phyloP scores from a whole-genome alignment of 179 eudicot genomes.

The Silene vulgaris region DNA sequence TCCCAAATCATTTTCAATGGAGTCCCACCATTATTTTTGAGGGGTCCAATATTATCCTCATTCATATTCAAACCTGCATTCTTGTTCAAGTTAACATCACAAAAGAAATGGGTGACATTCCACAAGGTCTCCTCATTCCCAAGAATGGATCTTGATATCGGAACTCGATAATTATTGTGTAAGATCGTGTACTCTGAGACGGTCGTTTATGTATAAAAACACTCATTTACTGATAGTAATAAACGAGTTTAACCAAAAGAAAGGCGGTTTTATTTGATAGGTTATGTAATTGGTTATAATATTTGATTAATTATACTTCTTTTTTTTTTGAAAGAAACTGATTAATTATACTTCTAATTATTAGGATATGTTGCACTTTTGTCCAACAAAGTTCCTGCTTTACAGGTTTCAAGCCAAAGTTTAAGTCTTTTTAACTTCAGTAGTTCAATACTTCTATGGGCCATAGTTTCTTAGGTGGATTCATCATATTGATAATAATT shows the following conservation, averaged over 20 bases:
- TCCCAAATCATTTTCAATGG: constrained; percentile 22
- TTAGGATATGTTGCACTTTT: constrained; percentile 35
- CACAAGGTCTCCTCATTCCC: constrained; percentile 19
- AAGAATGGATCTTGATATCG: constrained; percentile 26
- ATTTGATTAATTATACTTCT: constrained; percentile 14
- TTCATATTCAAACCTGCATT: constrained; percentile 11
- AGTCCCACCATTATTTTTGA: constrained; percentile 24
- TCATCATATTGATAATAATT: too few relatives aligned
- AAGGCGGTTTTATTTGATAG: too few relatives aligned
- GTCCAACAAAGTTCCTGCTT: constrained; percentile 37
- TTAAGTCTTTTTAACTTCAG: too few relatives aligned
- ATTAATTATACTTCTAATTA: constrained; percentile 22
- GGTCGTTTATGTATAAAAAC: too few relatives aligned
- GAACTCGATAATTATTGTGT: constrained; percentile 6
- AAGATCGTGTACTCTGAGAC: too few relatives aligned
- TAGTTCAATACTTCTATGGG: too few relatives aligned
- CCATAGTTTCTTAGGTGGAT: too few relatives aligned
- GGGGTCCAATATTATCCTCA: constrained; percentile 18
- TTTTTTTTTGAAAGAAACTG: too few relatives aligned
- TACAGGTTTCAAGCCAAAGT: constrained; percentile 35
- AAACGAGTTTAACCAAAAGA: too few relatives aligned
- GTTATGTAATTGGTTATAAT: not conserved
- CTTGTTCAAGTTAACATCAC: constrained; percentile 5
- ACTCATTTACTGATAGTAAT: too few relatives aligned
- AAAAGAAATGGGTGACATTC: constrained; percentile 11